Base-by-base conservation (phyloP, 2,329 filamentous ascomycete genomes). In the Lecanicillium sp. region DNA sequence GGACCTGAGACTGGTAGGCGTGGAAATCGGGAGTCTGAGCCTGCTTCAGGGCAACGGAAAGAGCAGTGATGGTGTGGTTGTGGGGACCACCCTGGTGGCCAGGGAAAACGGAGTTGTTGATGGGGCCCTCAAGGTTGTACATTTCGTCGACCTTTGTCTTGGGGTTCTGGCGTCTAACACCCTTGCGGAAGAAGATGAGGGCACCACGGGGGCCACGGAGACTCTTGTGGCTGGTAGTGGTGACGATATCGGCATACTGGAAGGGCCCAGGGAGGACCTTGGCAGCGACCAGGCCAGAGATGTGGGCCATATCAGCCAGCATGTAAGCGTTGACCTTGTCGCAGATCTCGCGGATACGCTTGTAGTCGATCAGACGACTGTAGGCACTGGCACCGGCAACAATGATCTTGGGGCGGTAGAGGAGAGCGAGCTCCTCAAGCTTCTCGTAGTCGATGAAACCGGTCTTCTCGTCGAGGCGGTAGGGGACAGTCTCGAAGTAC, bases 111-210 rank as follows among this genome's bases (percentile, higher is more conserved):
- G 91, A 95, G 59, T 83, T 81, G 72, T 98, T 98, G 73, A 98
- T 98, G 48, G 90, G 87, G 23, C 77, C 79, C 68, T 97, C 93
- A 35, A 98, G 84, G 61, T 96, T 84, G 71, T 96, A 98, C 64
- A 87, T 69, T 58, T 86, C 83, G 62, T 95, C 83, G 66, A 86
- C 84, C 62, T 90, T 90, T 41, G 85, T 89, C 77, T 95, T 95
- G 52, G 84, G 71, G 66, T 95, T 86, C 44, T 84, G 81, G 64
- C 81, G 83, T 58, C 91, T 79, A 27, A 96, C 86, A 54, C 93
- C 93, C 70, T 88, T 94, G 59, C 93, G 86, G 82, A 84, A 98
- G 79, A 98, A 98, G 67, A 98, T 98, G 82, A 98, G 87, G 60
- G 93, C 93, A 57, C 93, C 93, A 62, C 93, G 84, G 30, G 93